These are phyloP conservation scores for Leccinum fibrillosum DNA, from an alignment of 768 basidiomycete species.

Conservation along the genomic window DNA sequence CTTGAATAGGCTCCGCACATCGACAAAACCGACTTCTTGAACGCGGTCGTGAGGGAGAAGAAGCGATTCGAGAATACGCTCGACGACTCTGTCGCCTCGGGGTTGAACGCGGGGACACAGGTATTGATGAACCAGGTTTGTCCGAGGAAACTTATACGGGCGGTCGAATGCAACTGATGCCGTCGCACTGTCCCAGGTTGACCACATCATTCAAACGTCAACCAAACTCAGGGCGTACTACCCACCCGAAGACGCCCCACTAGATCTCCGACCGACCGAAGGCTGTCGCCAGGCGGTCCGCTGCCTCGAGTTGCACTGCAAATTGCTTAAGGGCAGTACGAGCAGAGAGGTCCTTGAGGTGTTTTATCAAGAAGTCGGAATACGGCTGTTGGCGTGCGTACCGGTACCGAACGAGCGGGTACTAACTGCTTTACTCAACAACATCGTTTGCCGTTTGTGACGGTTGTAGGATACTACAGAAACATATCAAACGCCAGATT, in stretches of 20 bases:
- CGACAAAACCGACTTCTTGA: conserved; percentile 90
- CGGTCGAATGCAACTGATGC: not conserved
- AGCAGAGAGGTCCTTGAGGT: conserved; percentile 96
- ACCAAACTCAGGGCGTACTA: conserved; percentile 89
- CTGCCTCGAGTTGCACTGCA: conserved; percentile 89
- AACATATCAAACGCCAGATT: conserved; percentile 96
- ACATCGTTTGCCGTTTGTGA: not conserved
- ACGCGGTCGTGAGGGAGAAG: conserved; percentile 91
- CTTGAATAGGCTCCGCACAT: conserved; percentile 71
- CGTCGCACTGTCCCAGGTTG: conserved; percentile 56
- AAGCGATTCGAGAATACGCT: conserved; percentile 91
- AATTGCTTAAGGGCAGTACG: conserved; percentile 87
- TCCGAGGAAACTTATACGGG: not conserved
- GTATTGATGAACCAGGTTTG: conserved; percentile 90
- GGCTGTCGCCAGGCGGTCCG: conserved; percentile 89
- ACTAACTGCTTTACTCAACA: not conserved
- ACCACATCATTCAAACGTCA: conserved; percentile 82
- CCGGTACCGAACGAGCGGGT: not conserved
- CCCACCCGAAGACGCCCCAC: conserved; percentile 71
- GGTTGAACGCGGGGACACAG: conserved; percentile 93
- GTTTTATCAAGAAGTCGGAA: conserved; percentile 96
- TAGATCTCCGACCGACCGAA: conserved; percentile 82
- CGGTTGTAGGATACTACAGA: conserved; percentile 72
- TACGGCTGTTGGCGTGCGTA: conserved; percentile 77
- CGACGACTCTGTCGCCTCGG: conserved; percentile 91